These are phyloP conservation scores for Globisporangium acanthophoron DNA, from an alignment of 352 stramenopile genomes.

Conservation along the genomic window DNA sequence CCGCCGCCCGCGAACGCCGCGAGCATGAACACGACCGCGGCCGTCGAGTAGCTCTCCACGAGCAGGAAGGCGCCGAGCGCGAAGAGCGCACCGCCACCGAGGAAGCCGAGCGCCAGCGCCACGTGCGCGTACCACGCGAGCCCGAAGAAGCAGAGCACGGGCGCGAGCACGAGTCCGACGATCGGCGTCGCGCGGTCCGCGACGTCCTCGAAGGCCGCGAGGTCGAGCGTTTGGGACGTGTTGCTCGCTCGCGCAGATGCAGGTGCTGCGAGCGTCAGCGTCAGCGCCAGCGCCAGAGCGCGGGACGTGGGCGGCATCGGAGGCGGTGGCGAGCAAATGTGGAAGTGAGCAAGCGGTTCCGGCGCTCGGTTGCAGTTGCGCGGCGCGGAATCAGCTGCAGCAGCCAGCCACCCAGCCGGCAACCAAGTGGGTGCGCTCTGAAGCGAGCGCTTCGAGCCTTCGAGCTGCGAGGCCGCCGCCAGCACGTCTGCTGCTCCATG, in stretches of 20 bases:
- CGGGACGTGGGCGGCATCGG: no score
- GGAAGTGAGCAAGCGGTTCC: no score
- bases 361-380: no score
- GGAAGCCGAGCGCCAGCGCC: slow-evolving; percentile 17
- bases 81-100: slow-evolving; percentile 10
- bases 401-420: no score
- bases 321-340: no score
- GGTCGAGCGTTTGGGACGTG: not conserved
- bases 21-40: slow-evolving; percentile 15
- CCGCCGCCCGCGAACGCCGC: slow-evolving; percentile 18
- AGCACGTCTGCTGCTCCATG: no score
- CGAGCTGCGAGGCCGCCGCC: no score
- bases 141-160: slow-evolving; percentile 23
- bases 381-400: no score
- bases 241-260: not conserved
- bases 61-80: slow-evolving; percentile 8
- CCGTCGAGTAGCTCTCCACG: slow-evolving; percentile 4
- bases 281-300: not conserved
- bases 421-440: no score
- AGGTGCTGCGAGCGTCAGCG: not conserved
- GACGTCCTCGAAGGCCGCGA: slow-evolving; percentile 3
- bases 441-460: no score
- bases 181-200: slow-evolving; percentile 4
- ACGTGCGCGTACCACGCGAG: slow-evolving; percentile 17
- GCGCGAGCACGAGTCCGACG: slow-evolving; percentile 17